These are phyloP conservation scores for Mycothermus thermophilus DNA, from an alignment of 495 filamentous ascomycete species.

Conservation along the genomic window DNA sequence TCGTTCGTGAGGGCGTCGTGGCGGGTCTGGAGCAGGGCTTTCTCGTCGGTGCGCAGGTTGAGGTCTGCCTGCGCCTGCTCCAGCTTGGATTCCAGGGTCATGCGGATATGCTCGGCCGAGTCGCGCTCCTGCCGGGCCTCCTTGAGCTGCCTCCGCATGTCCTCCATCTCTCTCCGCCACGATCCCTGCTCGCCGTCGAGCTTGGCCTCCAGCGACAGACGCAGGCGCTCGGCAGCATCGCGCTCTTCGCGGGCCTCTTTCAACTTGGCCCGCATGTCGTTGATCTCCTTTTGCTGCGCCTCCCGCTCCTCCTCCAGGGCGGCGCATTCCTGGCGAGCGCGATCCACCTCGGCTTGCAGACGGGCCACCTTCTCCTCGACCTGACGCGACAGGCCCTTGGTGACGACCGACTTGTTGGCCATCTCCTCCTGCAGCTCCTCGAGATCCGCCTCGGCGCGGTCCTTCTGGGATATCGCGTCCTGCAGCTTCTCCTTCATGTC, in stretches of 20 bases:
- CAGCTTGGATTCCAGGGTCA: slow-evolving; percentile 42
- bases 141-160: slow-evolving; percentile 41
- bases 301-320: slow-evolving; percentile 30
- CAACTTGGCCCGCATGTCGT: slow-evolving; percentile 25
- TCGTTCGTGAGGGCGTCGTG: slow-evolving; percentile 57
- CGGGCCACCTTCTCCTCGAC: slow-evolving; percentile 55
- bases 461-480: slow-evolving; percentile 48
- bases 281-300: slow-evolving; percentile 32
- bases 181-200: slow-evolving; percentile 41
- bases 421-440: slow-evolving; percentile 63
- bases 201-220: slow-evolving; percentile 27
- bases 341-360: slow-evolving; percentile 49
- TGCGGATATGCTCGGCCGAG: slow-evolving; percentile 45
- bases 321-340: slow-evolving; percentile 44
- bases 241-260: slow-evolving; percentile 30
- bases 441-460: slow-evolving; percentile 40
- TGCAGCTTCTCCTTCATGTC: slow-evolving; percentile 48
- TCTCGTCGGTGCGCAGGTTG: slow-evolving; percentile 47
- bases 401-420: slow-evolving; percentile 62
- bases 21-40: slow-evolving; percentile 53
- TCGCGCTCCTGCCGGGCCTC: slow-evolving; percentile 49
- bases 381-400: slow-evolving; percentile 62
- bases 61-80: slow-evolving; percentile 44
- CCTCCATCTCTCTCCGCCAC: slow-evolving; percentile 30
- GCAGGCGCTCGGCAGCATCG: slow-evolving; percentile 25